Evolutionary conservation across 345 rosid genomes (phyloP).

Genomic region (Eucalyptus polyanthemos): DNA sequence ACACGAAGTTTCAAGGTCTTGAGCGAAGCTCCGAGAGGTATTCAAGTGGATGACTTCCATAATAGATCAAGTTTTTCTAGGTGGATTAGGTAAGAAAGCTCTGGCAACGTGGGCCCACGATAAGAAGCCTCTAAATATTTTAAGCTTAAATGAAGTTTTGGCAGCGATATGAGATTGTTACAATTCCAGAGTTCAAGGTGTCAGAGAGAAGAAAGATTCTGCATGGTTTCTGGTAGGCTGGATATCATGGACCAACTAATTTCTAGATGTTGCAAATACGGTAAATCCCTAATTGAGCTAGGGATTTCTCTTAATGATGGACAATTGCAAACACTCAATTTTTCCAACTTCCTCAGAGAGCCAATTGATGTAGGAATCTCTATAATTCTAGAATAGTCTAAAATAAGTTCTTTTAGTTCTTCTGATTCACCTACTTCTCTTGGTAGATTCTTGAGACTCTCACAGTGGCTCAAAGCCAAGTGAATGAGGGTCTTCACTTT

Average conservation of each 20-base stretch:
- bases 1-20: no score
- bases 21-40: no score
- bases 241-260: background rate
- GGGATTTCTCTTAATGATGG: background rate
- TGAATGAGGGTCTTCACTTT: no score
- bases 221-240: background rate
- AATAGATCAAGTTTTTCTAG: no score
- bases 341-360: background rate
- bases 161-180: no score
- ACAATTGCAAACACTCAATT: background rate
- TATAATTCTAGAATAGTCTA: background rate
- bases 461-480: background rate
- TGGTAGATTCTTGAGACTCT: background rate
- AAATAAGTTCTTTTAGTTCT: background rate
- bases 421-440: background rate
- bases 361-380: background rate
- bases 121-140: no score
- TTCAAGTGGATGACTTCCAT: no score
- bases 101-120: no score
- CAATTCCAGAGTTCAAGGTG: background rate
- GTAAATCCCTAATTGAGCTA: background rate
- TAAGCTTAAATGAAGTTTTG: no score
- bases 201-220: background rate
- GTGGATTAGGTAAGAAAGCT: no score
- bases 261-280: background rate